Evolutionary conservation across 306 rosid genomes (phyloP).

Genomic region (Nissolia schottii): DNA sequence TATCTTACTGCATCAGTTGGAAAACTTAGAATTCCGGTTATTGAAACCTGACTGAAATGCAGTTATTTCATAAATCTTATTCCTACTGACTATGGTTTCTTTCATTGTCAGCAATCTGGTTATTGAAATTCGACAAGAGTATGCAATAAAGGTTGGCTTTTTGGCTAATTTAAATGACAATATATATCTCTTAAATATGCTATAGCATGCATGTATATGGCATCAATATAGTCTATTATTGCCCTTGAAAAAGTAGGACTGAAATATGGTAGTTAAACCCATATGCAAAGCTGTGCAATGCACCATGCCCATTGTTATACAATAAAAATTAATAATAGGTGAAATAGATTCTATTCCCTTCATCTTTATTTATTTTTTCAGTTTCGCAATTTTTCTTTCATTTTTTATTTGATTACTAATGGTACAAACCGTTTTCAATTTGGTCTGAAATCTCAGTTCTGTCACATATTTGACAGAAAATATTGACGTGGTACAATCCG

Average conservation of each 20-base stretch:
- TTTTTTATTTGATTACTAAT: too few relatives aligned
- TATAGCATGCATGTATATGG: not conserved
- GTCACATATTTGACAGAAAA: too few relatives aligned
- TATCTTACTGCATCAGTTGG: not conserved
- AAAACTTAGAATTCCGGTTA: not conserved
- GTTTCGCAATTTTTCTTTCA: too few relatives aligned
- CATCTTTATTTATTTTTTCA: too few relatives aligned
- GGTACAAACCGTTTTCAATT: too few relatives aligned
- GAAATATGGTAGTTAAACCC: not conserved
- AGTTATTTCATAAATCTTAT: not conserved
- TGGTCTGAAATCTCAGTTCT: too few relatives aligned
- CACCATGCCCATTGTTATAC: not conserved
- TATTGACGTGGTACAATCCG: too few relatives aligned
- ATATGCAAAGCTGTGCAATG: not conserved
- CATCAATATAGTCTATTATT: not conserved
- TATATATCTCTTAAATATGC: not conserved
- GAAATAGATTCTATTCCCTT: too few relatives aligned
- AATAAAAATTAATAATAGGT: not conserved
- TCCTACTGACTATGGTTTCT: constrained; percentile 14
- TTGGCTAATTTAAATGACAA: constrained; percentile 2
- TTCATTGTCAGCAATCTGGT: constrained; percentile 72
- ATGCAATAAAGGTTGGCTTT: constrained; percentile 69
- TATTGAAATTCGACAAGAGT: constrained; percentile 92
- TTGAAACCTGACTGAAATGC: too few relatives aligned
- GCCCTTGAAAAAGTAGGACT: not conserved